Percentiles rank a stretch among this genome's conserved stretches.
These are phyloP conservation scores for Domatiomyces catenatus DNA, from an alignment of 2,329 filamentous ascomycete genomes.

Conservation along the genomic window DNA sequence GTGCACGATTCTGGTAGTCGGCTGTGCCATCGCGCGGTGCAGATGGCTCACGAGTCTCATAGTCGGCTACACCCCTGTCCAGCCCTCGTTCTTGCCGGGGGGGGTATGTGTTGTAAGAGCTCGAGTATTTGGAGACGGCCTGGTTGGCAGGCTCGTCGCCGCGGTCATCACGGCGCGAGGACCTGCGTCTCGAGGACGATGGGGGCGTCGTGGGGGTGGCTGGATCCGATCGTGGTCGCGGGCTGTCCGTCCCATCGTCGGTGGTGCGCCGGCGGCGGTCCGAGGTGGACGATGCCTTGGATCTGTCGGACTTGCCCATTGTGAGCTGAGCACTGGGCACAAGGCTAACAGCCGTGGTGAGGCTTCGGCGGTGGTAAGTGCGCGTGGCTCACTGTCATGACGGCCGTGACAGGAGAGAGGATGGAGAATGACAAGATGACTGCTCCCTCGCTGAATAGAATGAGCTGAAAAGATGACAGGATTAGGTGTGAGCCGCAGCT, in stretches of 20 bases:
- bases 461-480: no score
- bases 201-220: slow-evolving; percentile 8
- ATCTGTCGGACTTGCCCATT: slow-evolving; percentile 14
- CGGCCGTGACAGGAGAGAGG: not conserved
- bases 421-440: not conserved
- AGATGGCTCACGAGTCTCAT: not conserved
- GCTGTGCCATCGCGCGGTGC: not conserved
- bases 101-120: slow-evolving; percentile 10
- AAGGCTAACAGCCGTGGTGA: not conserved
- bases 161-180: slow-evolving; percentile 6
- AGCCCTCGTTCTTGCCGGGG: slow-evolving; percentile 1
- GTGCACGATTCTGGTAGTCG: slow-evolving; percentile 1
- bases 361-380: not conserved
- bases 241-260: slow-evolving; percentile 4
- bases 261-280: slow-evolving; percentile 8
- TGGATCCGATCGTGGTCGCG: slow-evolving; percentile 3
- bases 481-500: not conserved
- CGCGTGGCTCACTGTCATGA: not conserved
- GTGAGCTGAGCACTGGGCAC: not conserved
- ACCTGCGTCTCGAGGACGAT: slow-evolving; percentile 9
- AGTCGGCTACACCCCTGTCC: slow-evolving; percentile 1
- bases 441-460: not conserved
- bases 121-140: slow-evolving; percentile 1
- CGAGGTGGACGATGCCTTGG: slow-evolving; percentile 8
- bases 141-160: slow-evolving; percentile 1